These are phyloP conservation scores for Neostapfia colusana DNA, from an alignment of 176 grass and related monocot species.

Conservation along the genomic window DNA sequence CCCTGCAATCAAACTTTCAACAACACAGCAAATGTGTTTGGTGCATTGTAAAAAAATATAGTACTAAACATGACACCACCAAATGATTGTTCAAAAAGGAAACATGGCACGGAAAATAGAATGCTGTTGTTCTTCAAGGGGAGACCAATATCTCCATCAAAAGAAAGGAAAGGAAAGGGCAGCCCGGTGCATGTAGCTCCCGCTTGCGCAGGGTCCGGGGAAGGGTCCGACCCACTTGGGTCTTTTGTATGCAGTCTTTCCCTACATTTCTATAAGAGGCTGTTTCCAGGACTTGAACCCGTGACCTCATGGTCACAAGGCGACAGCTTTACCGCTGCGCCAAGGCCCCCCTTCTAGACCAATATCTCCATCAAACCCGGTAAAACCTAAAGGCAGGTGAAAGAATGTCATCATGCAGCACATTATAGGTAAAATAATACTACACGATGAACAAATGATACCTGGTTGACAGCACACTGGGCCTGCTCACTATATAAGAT, in stretches of 20 bases:
- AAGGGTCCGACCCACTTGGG: too few species aligned
- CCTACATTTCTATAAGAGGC: too few species aligned
- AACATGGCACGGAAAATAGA: neutral
- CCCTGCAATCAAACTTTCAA: neutral
- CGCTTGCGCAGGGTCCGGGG: too few species aligned
- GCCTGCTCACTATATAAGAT: constrained; percentile 10
- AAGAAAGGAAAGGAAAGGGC: too few species aligned
- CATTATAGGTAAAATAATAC: constrained; percentile 12
- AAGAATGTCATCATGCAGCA: neutral
- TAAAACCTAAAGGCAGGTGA: neutral
- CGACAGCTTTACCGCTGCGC: too few species aligned
- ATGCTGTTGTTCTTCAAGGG: constrained; percentile 2
- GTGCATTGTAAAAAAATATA: neutral
- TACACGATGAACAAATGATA: constrained; percentile 32
- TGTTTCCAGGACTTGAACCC: too few species aligned
- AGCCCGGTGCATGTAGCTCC: too few species aligned
- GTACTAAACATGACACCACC: too few species aligned
- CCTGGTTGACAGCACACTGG: constrained; percentile 31
- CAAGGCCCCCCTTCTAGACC: too few species aligned
- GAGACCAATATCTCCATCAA: constrained; percentile 16
- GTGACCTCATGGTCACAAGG: too few species aligned
- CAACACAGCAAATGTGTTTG: neutral
- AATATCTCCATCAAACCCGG: constrained; percentile 23
- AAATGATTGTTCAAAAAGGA: neutral
- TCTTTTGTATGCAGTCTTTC: too few species aligned